Conservation (phyloP, 371 early-diverging fungal genomes). For the Mortierella sp. region DNA sequence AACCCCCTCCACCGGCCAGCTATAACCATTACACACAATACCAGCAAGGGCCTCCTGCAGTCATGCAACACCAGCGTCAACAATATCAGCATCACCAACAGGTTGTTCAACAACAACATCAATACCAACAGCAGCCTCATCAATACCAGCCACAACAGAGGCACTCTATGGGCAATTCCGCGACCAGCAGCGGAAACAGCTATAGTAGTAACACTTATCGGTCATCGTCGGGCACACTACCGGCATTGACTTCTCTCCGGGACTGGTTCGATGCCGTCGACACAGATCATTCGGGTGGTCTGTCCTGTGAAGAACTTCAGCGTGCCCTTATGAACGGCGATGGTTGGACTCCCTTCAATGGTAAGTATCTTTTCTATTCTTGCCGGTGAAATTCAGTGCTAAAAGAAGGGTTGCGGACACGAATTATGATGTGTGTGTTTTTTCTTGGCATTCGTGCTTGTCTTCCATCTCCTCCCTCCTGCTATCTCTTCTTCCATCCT, state of each 20-base stretch:
- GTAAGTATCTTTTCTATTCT: constrained; percentile 14
- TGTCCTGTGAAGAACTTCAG: constrained; percentile 51
- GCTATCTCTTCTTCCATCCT: background rate
- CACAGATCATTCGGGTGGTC: constrained; percentile 45
- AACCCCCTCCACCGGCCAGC: background rate
- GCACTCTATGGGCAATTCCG: constrained; percentile 21
- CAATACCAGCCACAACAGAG: constrained; percentile 12
- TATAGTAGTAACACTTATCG: constrained; percentile 14
- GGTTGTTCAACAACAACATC: constrained; percentile 4
- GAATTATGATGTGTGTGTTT: background rate
- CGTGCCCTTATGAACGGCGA: constrained; percentile 73
- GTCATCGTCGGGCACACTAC: constrained; percentile 29
- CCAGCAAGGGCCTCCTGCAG: background rate
- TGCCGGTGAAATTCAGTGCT: background rate
- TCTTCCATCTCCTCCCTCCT: background rate
- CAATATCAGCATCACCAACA: constrained; percentile 10
- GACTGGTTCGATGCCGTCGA: constrained; percentile 56
- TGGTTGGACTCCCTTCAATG: constrained; percentile 59
- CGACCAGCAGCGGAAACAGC: constrained; percentile 17
- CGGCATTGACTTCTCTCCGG: constrained; percentile 36
- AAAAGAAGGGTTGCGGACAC: background rate
- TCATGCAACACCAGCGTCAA: constrained; percentile 7
- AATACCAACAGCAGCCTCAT: constrained; percentile 4
- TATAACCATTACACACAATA: constrained; percentile 5
- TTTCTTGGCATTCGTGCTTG: background rate